Conservation (phyloP, 768 basidiomycete species). For the Naematelia encephala region DNA sequence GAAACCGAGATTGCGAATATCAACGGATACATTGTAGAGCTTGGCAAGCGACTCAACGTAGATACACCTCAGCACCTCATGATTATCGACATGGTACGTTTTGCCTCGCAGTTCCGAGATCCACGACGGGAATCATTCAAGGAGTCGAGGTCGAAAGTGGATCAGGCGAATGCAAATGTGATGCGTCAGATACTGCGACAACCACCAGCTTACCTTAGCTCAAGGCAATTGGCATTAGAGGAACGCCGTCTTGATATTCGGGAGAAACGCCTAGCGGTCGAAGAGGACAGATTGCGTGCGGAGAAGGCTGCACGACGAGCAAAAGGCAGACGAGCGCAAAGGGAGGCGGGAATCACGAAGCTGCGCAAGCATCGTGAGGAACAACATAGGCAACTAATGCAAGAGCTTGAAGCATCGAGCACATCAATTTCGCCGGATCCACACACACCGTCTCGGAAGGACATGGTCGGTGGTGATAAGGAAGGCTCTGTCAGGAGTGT, state of each 20-base stretch:
- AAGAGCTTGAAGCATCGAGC: neutral
- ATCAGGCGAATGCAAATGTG: neutral
- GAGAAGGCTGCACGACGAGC: neutral
- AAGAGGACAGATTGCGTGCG: neutral
- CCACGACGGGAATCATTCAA: neutral
- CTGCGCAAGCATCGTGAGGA: neutral
- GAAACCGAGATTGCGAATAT: slow-evolving; percentile 75
- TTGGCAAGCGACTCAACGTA: slow-evolving; percentile 62
- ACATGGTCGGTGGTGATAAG: neutral
- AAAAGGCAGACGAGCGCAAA: neutral
- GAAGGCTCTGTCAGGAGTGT: neutral
- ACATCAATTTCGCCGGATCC: too few relatives aligned
- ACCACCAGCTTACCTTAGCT: neutral
- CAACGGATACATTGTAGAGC: slow-evolving; percentile 71
- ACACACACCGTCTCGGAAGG: too few relatives aligned
- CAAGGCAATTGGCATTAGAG: neutral
- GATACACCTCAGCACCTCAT: slow-evolving; percentile 56
- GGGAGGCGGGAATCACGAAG: neutral
- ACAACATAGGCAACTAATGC: neutral
- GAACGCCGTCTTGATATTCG: neutral
- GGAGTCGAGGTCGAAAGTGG: neutral
- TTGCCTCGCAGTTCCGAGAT: slow-evolving; percentile 15
- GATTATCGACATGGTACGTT: slow-evolving; percentile 45
- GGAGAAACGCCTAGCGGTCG: neutral
- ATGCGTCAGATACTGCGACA: neutral